A percentile compares a stretch with the other conserved stretches of the same genome.
phyloP scores from a whole-genome alignment of 169 alveolate species.

The Plasmodium chabaudi region DNA sequence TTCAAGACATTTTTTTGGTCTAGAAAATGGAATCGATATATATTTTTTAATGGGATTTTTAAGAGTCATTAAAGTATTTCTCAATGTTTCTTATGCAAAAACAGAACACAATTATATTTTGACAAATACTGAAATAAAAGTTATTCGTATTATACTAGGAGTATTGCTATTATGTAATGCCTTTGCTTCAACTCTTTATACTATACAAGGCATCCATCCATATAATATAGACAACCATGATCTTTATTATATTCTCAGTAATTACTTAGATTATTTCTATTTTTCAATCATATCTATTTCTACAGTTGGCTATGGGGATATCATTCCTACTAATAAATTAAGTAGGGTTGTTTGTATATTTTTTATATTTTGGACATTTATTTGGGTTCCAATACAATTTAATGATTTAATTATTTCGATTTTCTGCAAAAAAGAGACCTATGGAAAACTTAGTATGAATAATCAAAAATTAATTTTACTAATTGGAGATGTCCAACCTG shows the following conservation, averaged over 20 bases:
- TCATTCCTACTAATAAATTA: conserved; percentile 80
- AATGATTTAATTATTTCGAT: conserved; percentile 81
- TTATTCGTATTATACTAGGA: conserved; percentile 67
- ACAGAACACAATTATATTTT: conserved; percentile 45
- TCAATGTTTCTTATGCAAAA: conserved; percentile 66
- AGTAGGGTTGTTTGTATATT: conserved; percentile 80
- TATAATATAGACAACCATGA: conserved; percentile 31
- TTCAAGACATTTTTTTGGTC: conserved; percentile 48
- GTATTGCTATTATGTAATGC: conserved; percentile 68
- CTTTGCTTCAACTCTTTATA: conserved; percentile 65
- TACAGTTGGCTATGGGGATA: conserved; percentile 88
- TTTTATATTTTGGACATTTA: conserved; percentile 81
- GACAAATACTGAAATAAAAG: conserved; percentile 69
- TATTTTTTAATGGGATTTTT: conserved; percentile 63
- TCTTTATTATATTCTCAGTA: conserved; percentile 41
- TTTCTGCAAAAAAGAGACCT: conserved; percentile 74
- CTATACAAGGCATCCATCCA: conserved; percentile 73
- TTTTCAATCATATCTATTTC: conserved; percentile 85
- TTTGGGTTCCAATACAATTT: conserved; percentile 85
- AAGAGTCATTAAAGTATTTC: conserved; percentile 52
- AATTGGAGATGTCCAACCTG: conserved; percentile 85
- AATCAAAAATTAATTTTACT: conserved; percentile 78
- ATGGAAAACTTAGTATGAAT: conserved; percentile 82
- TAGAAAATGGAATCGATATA: conserved; percentile 54
- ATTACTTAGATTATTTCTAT: conserved; percentile 79